Conservation (phyloP, 306 rosid species). For the Senna siamea region DNA sequence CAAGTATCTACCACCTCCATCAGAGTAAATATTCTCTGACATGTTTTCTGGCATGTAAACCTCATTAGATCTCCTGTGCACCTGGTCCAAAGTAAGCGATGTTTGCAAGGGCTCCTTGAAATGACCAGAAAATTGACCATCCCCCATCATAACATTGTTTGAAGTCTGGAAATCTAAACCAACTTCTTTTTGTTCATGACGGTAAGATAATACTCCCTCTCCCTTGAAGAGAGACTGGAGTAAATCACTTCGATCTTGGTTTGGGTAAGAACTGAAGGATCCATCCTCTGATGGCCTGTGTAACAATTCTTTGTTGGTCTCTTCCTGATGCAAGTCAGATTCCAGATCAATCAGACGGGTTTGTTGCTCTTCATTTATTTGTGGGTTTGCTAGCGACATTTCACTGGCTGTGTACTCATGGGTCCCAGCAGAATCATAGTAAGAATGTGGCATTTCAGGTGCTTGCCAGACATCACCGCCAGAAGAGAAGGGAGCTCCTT, state of each 20-base stretch:
- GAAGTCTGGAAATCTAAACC: slow-evolving; percentile 63
- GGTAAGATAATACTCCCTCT: slow-evolving; percentile 62
- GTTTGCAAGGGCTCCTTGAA: slow-evolving; percentile 69
- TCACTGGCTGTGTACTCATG: slow-evolving; percentile 54
- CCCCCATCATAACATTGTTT: slow-evolving; percentile 54
- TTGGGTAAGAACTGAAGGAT: slow-evolving; percentile 63
- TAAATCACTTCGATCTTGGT: slow-evolving; percentile 71
- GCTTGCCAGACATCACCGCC: slow-evolving; percentile 65
- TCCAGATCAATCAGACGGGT: slow-evolving; percentile 60
- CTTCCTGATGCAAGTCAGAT: slow-evolving; percentile 57
- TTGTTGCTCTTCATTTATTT: slow-evolving; percentile 49
- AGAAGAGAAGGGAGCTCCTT: slow-evolving; percentile 54
- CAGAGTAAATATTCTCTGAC: slow-evolving; percentile 60
- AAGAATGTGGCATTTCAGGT: slow-evolving; percentile 65
- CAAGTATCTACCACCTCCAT: slow-evolving; percentile 67
- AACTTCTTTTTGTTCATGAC: slow-evolving; percentile 62
- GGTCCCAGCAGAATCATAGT: slow-evolving; percentile 65
- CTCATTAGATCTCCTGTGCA: slow-evolving; percentile 58
- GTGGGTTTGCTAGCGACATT: slow-evolving; percentile 56
- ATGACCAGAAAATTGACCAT: slow-evolving; percentile 63
- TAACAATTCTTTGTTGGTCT: slow-evolving; percentile 52
- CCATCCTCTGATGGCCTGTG: slow-evolving; percentile 54
- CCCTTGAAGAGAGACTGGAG: slow-evolving; percentile 77
- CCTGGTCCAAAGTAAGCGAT: slow-evolving; percentile 62
- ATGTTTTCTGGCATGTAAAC: slow-evolving; percentile 58